A percentile compares a stretch with the other conserved stretches of the same genome.
phyloP scores from a whole-genome alignment of 371 early-diverging fungal genomes.

The Mortierella sp. region DNA sequence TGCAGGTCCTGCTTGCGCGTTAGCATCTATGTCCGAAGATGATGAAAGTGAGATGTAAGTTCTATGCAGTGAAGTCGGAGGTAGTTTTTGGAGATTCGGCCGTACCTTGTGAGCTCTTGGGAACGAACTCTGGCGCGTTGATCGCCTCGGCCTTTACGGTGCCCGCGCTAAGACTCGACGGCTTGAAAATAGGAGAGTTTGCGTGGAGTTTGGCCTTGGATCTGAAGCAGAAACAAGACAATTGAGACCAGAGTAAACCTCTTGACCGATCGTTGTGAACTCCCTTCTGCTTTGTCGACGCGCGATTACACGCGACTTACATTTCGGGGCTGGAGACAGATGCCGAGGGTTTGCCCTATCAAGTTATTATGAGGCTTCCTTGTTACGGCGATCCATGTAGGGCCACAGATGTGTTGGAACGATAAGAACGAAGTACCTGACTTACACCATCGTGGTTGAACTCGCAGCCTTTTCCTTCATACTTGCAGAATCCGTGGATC shows the following conservation, averaged over 20 bases:
- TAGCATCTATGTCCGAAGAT: background rate
- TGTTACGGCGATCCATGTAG: no score
- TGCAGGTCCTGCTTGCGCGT: background rate
- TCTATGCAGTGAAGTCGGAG: background rate
- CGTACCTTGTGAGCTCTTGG: slow-evolving; percentile 62
- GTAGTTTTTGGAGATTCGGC: no score
- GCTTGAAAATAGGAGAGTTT: slow-evolving; percentile 71
- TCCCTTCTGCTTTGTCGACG: background rate
- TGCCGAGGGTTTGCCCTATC: slow-evolving; percentile 38
- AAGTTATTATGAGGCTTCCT: no score
- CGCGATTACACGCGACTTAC: slow-evolving; percentile 51
- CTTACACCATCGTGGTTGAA: slow-evolving; percentile 82
- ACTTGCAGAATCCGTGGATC: slow-evolving; percentile 90
- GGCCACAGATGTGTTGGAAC: no score
- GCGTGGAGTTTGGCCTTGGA: slow-evolving; percentile 68
- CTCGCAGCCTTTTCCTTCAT: slow-evolving; percentile 85
- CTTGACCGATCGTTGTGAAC: no score
- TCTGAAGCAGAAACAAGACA: slow-evolving; percentile 7
- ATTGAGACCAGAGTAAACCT: no score
- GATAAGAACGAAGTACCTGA: background rate
- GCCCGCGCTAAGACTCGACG: slow-evolving; percentile 56
- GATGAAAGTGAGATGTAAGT: background rate
- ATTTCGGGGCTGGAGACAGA: slow-evolving; percentile 63
- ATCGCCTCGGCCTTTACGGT: slow-evolving; percentile 67
- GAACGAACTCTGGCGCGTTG: slow-evolving; percentile 74